Conservation (phyloP, 129 eudicot genomes). For the Saussurea involucrata region DNA sequence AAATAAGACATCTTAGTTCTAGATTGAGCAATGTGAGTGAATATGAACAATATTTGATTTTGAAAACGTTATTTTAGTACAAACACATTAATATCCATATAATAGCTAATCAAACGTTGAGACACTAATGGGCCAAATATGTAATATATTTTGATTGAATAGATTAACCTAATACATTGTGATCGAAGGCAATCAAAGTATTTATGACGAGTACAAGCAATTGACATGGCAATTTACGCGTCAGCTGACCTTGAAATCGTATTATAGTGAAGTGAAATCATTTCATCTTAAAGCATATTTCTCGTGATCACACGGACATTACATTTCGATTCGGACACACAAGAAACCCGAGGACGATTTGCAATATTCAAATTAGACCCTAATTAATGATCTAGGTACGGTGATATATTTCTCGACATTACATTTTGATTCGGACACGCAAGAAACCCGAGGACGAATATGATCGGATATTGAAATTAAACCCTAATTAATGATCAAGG, state of each 20-base stretch:
- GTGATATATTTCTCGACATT: neutral
- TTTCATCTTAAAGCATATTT: neutral
- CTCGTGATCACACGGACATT: neutral
- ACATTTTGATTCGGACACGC: neutral
- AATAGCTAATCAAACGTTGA: neutral
- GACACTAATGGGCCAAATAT: neutral
- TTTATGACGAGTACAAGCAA: neutral
- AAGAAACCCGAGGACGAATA: neutral
- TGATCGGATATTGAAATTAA: conserved; percentile 10
- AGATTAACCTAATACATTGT: neutral
- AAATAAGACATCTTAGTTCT: too few relatives aligned
- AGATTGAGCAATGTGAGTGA: neutral
- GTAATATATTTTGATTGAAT: neutral
- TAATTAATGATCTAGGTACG: neutral
- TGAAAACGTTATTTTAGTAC: too few relatives aligned
- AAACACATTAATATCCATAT: too few relatives aligned
- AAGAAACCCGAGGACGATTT: neutral
- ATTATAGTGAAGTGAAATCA: neutral
- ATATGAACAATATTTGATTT: neutral
- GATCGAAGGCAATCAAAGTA: neutral
- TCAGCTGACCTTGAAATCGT: neutral
- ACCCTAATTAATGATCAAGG: conserved; percentile 16
- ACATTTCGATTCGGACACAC: neutral
- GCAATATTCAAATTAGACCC: too few relatives aligned
- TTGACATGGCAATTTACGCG: neutral